Conservation (phyloP, 2,329 filamentous ascomycete species). For the Alternaria infectoria region DNA sequence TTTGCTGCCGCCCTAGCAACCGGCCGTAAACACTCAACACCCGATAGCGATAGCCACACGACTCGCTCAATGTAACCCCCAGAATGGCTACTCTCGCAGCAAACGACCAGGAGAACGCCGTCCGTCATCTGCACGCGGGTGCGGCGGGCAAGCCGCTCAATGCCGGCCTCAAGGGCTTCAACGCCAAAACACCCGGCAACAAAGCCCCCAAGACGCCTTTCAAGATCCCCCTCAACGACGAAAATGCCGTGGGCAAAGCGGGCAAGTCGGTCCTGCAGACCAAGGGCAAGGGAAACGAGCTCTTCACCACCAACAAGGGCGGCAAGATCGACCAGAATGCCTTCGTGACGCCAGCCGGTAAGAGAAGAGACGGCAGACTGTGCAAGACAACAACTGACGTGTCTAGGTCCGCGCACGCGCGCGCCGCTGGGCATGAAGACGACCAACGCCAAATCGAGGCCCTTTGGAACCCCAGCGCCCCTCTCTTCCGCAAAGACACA, state of each 20-base stretch:
- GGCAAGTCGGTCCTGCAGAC: slow-evolving; percentile 66
- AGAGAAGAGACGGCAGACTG: slow-evolving; percentile 4
- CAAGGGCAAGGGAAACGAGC: slow-evolving; percentile 63
- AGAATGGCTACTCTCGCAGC: slow-evolving; percentile 71
- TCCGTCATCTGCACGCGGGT: slow-evolving; percentile 74
- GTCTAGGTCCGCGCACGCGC: slow-evolving; percentile 60
- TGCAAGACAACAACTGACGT: slow-evolving; percentile 7
- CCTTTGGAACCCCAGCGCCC: slow-evolving; percentile 69
- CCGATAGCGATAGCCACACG: slow-evolving; percentile 14
- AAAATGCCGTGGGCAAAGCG: slow-evolving; percentile 73
- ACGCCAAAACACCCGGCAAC: too few species aligned
- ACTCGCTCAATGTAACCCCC: slow-evolving; percentile 41
- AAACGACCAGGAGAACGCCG: slow-evolving; percentile 86
- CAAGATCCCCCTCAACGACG: slow-evolving; percentile 78
- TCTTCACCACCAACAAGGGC: slow-evolving; percentile 59
- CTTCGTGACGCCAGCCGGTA: slow-evolving; percentile 82
- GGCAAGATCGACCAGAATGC: slow-evolving; percentile 64
- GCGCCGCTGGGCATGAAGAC: slow-evolving; percentile 93
- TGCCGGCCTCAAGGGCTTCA: slow-evolving; percentile 66
- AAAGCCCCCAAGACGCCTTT: slow-evolving; percentile 83
- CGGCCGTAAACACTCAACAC: slow-evolving; percentile 39
- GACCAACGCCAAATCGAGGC: slow-evolving; percentile 85
- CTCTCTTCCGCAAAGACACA: slow-evolving; percentile 68
- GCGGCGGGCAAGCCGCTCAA: slow-evolving; percentile 75
- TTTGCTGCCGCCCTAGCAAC: slow-evolving; percentile 31